Evolutionary conservation across 441 rosid species (phyloP).

Genomic region (Rhodomyrtus psidioides): DNA sequence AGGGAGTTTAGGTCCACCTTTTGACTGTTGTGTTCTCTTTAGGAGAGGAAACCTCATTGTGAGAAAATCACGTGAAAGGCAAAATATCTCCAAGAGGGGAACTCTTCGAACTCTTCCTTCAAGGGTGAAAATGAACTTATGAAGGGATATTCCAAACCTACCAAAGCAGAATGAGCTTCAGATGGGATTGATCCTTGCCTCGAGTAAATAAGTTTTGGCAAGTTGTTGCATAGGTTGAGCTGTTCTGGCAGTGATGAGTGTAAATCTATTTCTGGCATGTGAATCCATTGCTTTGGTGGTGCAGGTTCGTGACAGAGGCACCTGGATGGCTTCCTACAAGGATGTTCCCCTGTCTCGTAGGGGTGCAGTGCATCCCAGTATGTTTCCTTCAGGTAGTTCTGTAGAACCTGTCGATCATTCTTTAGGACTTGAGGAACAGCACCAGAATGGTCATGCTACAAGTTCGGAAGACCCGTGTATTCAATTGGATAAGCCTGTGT

Average conservation of each 20-base stretch:
- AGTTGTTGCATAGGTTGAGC: not conserved
- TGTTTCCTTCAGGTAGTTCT: slow-evolving; percentile 76
- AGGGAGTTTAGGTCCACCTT: not conserved
- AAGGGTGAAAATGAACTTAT: not conserved
- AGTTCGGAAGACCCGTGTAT: slow-evolving; percentile 27
- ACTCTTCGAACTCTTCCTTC: not conserved
- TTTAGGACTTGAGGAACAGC: not conserved
- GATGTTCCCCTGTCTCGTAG: slow-evolving; percentile 43
- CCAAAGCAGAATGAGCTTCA: not conserved
- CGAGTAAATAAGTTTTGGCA: not conserved
- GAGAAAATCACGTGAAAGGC: not conserved
- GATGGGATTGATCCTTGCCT: not conserved
- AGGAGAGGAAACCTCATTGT: not conserved
- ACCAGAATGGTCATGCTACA: slow-evolving; percentile 26
- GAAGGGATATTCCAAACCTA: not conserved
- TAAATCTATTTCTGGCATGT: not conserved
- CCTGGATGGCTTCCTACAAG: slow-evolving; percentile 68
- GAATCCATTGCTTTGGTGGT: not conserved
- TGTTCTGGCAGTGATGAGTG: not conserved
- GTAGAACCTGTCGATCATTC: slow-evolving; percentile 4
- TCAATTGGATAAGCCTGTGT: slow-evolving; percentile 17
- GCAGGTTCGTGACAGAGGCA: slow-evolving; percentile 67
- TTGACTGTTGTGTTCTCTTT: not conserved
- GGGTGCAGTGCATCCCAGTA: slow-evolving; percentile 53
- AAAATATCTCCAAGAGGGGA: not conserved